A percentile compares a stretch with the other conserved stretches of the same genome.
These are phyloP conservation scores for Cardiospermum halicacabum DNA, from an alignment of 345 rosid genomes.

Conservation along the genomic window DNA sequence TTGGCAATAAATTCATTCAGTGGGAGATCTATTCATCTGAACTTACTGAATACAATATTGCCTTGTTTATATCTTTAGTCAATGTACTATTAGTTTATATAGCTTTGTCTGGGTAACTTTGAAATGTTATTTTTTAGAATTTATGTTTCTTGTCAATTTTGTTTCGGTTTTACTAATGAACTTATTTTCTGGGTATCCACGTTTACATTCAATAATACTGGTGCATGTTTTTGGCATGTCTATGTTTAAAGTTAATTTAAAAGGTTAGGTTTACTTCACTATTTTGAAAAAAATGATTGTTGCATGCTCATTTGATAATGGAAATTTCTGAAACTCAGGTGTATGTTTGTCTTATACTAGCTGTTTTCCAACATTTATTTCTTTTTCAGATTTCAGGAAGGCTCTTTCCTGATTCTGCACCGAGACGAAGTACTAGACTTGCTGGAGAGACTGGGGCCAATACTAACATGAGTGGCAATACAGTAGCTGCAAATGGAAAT, in stretches of 20 bases:
- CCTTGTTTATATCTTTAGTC: not conserved
- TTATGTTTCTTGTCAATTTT: not conserved
- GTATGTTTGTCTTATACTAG: not conserved
- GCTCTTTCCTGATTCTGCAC: constrained; percentile 93
- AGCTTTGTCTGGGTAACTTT: constrained; percentile 2
- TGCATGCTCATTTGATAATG: not conserved
- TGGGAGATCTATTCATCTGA: not conserved
- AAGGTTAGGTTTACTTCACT: not conserved
- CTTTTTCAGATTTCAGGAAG: constrained; percentile 87
- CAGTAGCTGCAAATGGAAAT: constrained; percentile 66
- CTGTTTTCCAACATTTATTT: constrained; percentile 16
- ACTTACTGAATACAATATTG: not conserved
- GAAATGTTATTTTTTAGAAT: constrained; percentile 8
- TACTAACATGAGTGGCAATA: constrained; percentile 41
- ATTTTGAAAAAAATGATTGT: not conserved
- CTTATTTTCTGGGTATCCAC: too few relatives aligned
- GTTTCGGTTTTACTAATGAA: too few relatives aligned
- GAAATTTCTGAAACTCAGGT: constrained; percentile 6
- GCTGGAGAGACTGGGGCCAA: constrained; percentile 64
- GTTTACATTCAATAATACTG: constrained; percentile 2
- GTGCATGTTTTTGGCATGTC: not conserved
- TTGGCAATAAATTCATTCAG: not conserved
- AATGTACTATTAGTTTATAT: not conserved
- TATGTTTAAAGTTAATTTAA: not conserved
- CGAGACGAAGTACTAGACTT: constrained; percentile 80